A percentile compares a stretch with the other conserved stretches of the same genome.
Evolutionary conservation across 164 flowering plant genomes (phyloP).

Genomic region (Akebia trifoliata): DNA sequence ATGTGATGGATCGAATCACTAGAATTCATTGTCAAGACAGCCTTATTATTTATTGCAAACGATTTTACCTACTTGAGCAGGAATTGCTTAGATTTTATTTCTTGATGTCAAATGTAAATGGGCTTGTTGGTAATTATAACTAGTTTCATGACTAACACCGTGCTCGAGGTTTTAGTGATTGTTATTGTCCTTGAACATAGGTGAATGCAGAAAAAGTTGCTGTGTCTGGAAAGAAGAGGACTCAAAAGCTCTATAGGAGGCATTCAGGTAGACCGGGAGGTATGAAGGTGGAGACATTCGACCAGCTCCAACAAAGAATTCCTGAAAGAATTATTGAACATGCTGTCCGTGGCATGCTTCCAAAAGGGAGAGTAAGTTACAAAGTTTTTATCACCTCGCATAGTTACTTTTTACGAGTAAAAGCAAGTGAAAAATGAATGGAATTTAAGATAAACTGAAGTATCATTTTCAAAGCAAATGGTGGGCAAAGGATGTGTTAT

Average conservation of each 20-base stretch:
- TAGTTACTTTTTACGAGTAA: neutral
- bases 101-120: conserved; percentile 2
- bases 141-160: neutral
- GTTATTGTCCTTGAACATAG: conserved; percentile 33
- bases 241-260: conserved; percentile 89
- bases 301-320: conserved; percentile 91
- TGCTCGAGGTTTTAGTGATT: too few species aligned
- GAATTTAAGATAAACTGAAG: too few species aligned
- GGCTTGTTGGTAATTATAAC: neutral
- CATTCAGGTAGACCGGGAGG: conserved; percentile 99
- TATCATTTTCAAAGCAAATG: neutral
- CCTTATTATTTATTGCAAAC: neutral
- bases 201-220: conserved; percentile 96
- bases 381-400: neutral
- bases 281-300: conserved; percentile 90
- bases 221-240: conserved; percentile 95
- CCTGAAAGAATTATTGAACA: conserved; percentile 98
- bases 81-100: neutral
- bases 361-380: conserved; percentile 85
- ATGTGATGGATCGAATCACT: too few species aligned
- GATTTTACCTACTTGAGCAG: neutral
- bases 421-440: neutral
- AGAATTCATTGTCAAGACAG: neutral
- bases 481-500: neutral
- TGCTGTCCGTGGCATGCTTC: conserved; percentile 99